Evolutionary conservation across 2,329 filamentous ascomycete genomes (phyloP), one percentile per base, ranked within the genome.

Genomic region (Alternaria triticimaculans): DNA sequence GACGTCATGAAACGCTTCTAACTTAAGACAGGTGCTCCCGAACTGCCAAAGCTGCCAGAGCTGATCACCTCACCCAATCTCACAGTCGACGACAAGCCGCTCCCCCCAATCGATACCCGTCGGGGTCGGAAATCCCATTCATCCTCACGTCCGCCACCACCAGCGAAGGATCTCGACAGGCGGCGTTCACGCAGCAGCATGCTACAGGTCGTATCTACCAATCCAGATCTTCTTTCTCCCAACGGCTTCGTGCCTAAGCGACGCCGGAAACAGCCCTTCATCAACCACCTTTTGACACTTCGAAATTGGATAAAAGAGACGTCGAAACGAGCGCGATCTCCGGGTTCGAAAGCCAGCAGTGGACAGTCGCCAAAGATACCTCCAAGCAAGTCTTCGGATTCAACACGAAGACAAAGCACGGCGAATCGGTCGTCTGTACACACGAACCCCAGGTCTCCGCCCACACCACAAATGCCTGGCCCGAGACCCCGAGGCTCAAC

Each of bases 131-230:
- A 91, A 18, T 87, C 87, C 21, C 94, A 92, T 73, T 93, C 93
- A 12, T 94, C 93, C 28, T 89, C 92, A 64, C 89, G 92, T 51
- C 90, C 94, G 6, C 85, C 92, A 44, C 92, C 92, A 10, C 95
- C 95, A 45, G 94, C 95, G 2, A 97, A 97, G 78, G 94, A 97
- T 69, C 62, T 78, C 12, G 71, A 73, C 26, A 89, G 89, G 66
- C 89, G 92, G 63, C 86, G 91, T 71, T 92, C 92, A 69, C 86
- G 93, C 64, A 92, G 92, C 46, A 97, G 94, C 70, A 96, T 93
- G 67, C 86, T 97, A 30, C 93, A 97, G 76, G 87, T 96, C 5
- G 93, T 96, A 43, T 91, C 92, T 14, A 87, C 84, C 43, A 90
- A 90, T 68, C 86, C 88, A 21, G 88, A 91, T 67, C 79, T 91